Percentiles rank a stretch among this genome's conserved stretches.
phyloP scores from a whole-genome alignment of 1,284 basidiomycete species.

The Laetiporus sulphureus region DNA sequence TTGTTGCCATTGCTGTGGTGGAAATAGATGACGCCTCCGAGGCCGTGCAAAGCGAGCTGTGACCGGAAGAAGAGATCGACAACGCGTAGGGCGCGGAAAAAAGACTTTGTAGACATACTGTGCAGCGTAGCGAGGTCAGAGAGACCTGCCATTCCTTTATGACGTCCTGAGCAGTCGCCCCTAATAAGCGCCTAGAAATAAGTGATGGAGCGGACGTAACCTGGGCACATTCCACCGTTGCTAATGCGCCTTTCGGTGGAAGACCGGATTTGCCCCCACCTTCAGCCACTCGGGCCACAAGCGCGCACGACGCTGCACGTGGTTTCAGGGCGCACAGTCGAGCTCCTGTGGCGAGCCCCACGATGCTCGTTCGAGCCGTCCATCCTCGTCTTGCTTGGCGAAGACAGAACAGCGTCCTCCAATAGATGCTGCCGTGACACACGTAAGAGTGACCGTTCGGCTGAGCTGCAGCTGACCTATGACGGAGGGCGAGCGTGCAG shows the following conservation, averaged over 20 bases:
- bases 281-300: neutral
- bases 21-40: too few relatives aligned
- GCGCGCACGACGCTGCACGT: neutral
- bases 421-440: too few relatives aligned
- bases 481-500: too few relatives aligned
- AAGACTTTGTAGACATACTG: constrained; percentile 3
- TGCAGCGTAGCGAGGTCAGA: neutral
- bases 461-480: too few relatives aligned
- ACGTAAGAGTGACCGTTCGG: too few relatives aligned
- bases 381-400: too few relatives aligned
- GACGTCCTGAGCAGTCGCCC: neutral
- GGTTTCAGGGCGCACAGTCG: neutral
- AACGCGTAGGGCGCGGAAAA: constrained; percentile 3
- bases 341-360: too few relatives aligned
- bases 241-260: neutral
- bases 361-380: too few relatives aligned
- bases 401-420: too few relatives aligned
- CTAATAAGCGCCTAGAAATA: neutral
- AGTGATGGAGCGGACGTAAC: neutral
- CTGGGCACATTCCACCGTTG: neutral
- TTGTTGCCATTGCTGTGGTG: too few relatives aligned
- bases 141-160: neutral
- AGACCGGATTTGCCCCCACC: neutral
- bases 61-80: constrained; percentile 1
- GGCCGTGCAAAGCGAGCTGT: neutral